Percentiles rank a stretch among this genome's conserved stretches.
Evolutionary conservation across 2,329 filamentous ascomycete species (phyloP).

Genomic region (Cladobotryum protrusum): DNA sequence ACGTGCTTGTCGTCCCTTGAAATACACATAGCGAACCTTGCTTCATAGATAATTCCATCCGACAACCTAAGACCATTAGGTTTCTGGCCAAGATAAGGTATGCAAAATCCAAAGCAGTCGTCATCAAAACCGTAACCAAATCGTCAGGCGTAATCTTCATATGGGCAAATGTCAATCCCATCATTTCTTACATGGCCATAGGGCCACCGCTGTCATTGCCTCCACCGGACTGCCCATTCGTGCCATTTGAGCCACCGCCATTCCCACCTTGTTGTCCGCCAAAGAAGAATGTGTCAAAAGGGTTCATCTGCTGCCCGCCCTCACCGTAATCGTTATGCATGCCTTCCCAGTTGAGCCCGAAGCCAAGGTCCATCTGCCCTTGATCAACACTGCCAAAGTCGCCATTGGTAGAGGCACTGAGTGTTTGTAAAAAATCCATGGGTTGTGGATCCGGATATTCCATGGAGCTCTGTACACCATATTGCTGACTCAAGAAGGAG

Average conservation of each 20-base stretch:
- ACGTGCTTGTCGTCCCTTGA: too few relatives aligned
- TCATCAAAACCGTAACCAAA: too few relatives aligned
- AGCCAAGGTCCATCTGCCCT: conserved; percentile 56
- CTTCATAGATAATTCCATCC: too few relatives aligned
- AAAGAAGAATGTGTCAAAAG: conserved; percentile 70
- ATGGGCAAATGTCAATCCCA: too few relatives aligned
- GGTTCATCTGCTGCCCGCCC: conserved; percentile 55
- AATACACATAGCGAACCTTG: too few relatives aligned
- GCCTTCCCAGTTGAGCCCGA: conserved; percentile 59
- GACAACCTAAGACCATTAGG: too few relatives aligned
- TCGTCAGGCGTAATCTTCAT: too few relatives aligned
- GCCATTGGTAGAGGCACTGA: conserved; percentile 30
- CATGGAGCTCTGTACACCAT: conserved; percentile 26
- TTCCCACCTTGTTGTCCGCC: conserved; percentile 42
- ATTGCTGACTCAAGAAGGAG: conserved; percentile 28
- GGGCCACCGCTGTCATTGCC: too few relatives aligned
- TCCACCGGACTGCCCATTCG: too few relatives aligned
- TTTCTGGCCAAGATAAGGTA: too few relatives aligned
- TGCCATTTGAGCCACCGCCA: conserved; percentile 11
- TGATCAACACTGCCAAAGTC: conserved; percentile 33
- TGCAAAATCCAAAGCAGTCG: too few relatives aligned
- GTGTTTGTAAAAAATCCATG: conserved; percentile 48
- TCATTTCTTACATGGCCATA: too few relatives aligned
- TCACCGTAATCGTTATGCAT: conserved; percentile 58
- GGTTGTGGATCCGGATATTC: conserved; percentile 44